Evolutionary conservation across 495 filamentous ascomycete species (phyloP), one percentile per base, ranked within the genome.

Genomic region (Cercophora sp.): DNA sequence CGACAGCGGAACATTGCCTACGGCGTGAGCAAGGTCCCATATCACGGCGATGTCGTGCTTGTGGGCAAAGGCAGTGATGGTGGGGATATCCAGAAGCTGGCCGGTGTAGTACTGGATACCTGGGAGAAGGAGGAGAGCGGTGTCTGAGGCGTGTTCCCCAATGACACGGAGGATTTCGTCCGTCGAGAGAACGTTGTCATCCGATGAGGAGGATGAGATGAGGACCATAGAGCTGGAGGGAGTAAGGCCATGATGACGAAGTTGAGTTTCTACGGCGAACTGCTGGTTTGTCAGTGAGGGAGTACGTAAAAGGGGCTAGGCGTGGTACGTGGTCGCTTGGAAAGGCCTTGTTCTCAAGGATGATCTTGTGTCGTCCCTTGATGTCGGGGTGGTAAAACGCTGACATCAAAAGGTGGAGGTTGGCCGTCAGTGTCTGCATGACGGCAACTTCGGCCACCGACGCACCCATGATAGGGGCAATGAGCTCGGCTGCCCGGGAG

Each of bases 101-200:
- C 93, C 93, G 0, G 89, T 94, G 67, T 96, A 97, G 74, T 87
- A 98, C 63, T 98, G 93, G 52, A 98, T 83, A 2, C 88, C 94
- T 0, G 92, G 89, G 15, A 98, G 81, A 31, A 96, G 79, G 29
- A 97, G 68, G 23, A 98, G 64, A 11, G 91, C 87, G 11, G 92
- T 89, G 24, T 75, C 78, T 16, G 79, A 71, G 19, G 88, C 89
- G 64, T 98, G 86, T 11, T 82, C 70, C 49, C 85, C 82, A 58
- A 98, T 95, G 16, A 82, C 72, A 32, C 79, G 78, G 36, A 91
- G 74, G 43, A 98, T 88, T 19, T 91, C 78, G 47, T 83, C 68
- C 5, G 88, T 93, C 32, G 75, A 79, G 37, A 96, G 64, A 27
- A 82, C 71, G 48, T 71, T 61, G 23, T 81, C 75, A 6, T 69